These are phyloP conservation scores for Coleophoma cylindrospora DNA, from an alignment of 2,329 filamentous ascomycete genomes.

Conservation along the genomic window DNA sequence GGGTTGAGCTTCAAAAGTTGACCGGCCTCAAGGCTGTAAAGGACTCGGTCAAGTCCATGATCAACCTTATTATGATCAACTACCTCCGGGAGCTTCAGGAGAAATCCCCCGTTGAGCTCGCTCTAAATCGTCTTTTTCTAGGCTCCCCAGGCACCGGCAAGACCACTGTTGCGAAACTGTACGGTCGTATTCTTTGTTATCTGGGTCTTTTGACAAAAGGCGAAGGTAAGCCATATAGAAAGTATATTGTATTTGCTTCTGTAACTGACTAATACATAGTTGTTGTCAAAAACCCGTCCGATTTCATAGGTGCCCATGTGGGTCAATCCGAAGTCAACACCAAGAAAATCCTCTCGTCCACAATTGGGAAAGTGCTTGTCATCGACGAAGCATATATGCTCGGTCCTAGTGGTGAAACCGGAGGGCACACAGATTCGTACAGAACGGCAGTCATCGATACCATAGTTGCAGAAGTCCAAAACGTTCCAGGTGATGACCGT, in stretches of 20 bases:
- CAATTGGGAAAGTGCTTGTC: conserved; percentile 68
- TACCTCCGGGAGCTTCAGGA: conserved; percentile 62
- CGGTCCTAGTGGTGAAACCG: conserved; percentile 31
- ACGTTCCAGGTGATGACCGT: conserved; percentile 63
- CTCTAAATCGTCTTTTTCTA: conserved; percentile 64
- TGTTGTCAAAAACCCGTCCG: conserved; percentile 65
- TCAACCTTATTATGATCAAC: conserved; percentile 59
- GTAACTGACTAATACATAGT: conserved; percentile 36
- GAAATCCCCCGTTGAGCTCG: conserved; percentile 51
- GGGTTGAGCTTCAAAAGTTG: conserved; percentile 50
- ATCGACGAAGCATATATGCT: conserved; percentile 79
- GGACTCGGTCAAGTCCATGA: conserved; percentile 47
- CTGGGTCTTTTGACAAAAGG: conserved; percentile 63
- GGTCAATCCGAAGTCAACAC: conserved; percentile 68
- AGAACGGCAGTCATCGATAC: conserved; percentile 67
- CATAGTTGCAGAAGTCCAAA: conserved; percentile 69
- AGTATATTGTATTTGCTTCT: not conserved
- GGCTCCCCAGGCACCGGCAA: conserved; percentile 73
- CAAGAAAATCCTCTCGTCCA: conserved; percentile 63
- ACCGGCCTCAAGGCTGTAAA: conserved; percentile 61
- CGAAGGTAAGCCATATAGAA: conserved; percentile 43
- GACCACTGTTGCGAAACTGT: conserved; percentile 69
- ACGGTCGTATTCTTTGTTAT: conserved; percentile 63
- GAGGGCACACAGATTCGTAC: conserved; percentile 39
- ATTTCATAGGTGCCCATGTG: conserved; percentile 61